A percentile compares a stretch with the other conserved stretches of the same genome.
These are phyloP conservation scores for Galerina sulciceps DNA, from an alignment of 768 basidiomycete genomes.

Conservation along the genomic window DNA sequence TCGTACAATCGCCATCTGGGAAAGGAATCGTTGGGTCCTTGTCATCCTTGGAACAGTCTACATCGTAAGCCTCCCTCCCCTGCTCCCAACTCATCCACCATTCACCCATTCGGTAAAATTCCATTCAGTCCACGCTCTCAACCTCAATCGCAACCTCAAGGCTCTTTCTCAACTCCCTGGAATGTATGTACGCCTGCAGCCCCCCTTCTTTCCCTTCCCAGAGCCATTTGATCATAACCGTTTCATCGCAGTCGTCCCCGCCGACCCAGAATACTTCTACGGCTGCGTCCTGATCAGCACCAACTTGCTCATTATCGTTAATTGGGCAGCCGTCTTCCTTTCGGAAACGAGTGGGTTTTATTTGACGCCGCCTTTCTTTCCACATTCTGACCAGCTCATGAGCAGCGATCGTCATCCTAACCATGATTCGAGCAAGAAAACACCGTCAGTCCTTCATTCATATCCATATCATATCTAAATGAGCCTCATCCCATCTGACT, in stretches of 20 bases:
- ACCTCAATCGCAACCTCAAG: not conserved
- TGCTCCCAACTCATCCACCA: not conserved
- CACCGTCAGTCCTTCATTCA: slow-evolving; percentile 7
- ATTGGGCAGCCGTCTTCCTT: slow-evolving; percentile 6
- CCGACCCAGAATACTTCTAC: not conserved
- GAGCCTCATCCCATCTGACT: not conserved
- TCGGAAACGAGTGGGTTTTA: slow-evolving; percentile 14
- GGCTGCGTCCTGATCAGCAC: slow-evolving; percentile 9
- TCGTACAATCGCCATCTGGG: slow-evolving; percentile 25
- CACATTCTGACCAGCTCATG: not conserved
- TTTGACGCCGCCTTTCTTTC: not conserved
- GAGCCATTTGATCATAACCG: not conserved
- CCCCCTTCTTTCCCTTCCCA: not conserved
- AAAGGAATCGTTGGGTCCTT: slow-evolving; percentile 6
- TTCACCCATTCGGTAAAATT: not conserved
- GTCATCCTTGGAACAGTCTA: slow-evolving; percentile 8
- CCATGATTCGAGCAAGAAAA: slow-evolving; percentile 10
- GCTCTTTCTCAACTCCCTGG: not conserved
- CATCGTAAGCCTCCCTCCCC: not conserved
- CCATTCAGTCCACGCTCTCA: not conserved
- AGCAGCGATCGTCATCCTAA: slow-evolving; percentile 11
- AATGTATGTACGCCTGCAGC: slow-evolving; percentile 1
- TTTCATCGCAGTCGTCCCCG: not conserved
- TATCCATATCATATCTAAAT: not conserved
- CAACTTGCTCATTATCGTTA: slow-evolving; percentile 4